A percentile compares a stretch with the other conserved stretches of the same genome.
These are phyloP conservation scores for Coleophoma crateriformis DNA, from an alignment of 2,329 filamentous ascomycete genomes.

Conservation along the genomic window DNA sequence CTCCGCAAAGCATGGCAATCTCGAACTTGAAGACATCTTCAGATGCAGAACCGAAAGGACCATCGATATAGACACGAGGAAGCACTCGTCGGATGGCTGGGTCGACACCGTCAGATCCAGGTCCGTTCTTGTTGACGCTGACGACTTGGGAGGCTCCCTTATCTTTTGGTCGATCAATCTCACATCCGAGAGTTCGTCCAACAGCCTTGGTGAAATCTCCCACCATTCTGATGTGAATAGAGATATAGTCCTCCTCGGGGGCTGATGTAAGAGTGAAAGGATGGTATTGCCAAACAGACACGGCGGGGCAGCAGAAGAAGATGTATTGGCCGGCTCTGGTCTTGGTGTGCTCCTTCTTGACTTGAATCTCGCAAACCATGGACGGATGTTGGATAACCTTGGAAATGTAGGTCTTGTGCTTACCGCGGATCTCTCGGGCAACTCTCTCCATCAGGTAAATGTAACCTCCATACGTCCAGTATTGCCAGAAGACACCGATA, in stretches of 20 bases:
- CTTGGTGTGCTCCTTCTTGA: slow-evolving; percentile 84
- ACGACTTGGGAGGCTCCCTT: slow-evolving; percentile 61
- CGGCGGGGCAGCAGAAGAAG: slow-evolving; percentile 80
- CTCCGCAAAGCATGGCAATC: slow-evolving; percentile 71
- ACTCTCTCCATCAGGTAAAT: slow-evolving; percentile 76
- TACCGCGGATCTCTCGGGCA: slow-evolving; percentile 71
- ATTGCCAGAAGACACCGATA: slow-evolving; percentile 81
- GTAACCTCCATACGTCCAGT: slow-evolving; percentile 81
- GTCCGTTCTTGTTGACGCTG: slow-evolving; percentile 54
- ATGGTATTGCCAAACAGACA: slow-evolving; percentile 85
- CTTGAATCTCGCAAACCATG: slow-evolving; percentile 86
- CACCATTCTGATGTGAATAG: slow-evolving; percentile 77
- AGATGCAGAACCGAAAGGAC: slow-evolving; percentile 79
- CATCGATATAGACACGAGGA: slow-evolving; percentile 76
- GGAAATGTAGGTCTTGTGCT: slow-evolving; percentile 79
- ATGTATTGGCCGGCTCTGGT: slow-evolving; percentile 82
- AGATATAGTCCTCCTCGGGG: slow-evolving; percentile 86
- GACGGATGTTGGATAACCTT: slow-evolving; percentile 88
- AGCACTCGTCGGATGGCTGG: slow-evolving; percentile 68
- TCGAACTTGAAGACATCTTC: slow-evolving; percentile 91
- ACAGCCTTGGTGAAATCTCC: slow-evolving; percentile 74
- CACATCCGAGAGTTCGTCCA: slow-evolving; percentile 68
- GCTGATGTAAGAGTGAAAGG: slow-evolving; percentile 83
- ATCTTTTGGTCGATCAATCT: slow-evolving; percentile 54
- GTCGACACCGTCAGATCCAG: slow-evolving; percentile 48